Evolutionary conservation across 2,329 filamentous ascomycete genomes (phyloP).

Genomic region (Rutstroemia sp.): DNA sequence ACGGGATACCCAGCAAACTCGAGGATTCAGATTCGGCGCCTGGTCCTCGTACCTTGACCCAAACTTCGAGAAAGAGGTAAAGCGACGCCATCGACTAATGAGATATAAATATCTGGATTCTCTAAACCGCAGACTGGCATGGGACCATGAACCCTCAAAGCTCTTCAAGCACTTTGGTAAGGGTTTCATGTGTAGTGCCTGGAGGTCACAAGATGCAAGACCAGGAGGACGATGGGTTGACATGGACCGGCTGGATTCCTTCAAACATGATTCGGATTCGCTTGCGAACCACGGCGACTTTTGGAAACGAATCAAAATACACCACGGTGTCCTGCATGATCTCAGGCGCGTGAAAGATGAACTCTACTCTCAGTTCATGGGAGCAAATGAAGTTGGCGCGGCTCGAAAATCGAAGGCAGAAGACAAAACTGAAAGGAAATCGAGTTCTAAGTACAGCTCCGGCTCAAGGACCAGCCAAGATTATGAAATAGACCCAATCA

Average conservation of each 20-base stretch:
- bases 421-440: not conserved
- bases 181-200: conserved; percentile 36
- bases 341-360: not conserved
- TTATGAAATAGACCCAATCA: conserved; percentile 50
- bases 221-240: conserved; percentile 31
- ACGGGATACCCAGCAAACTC: conserved; percentile 32
- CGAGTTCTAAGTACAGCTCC: not conserved
- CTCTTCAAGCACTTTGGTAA: conserved; percentile 28
- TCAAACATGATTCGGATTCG: conserved; percentile 6
- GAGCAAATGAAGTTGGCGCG: not conserved
- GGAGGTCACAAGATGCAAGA: conserved; percentile 27
- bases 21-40: conserved; percentile 40
- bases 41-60: conserved; percentile 39
- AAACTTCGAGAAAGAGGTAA: conserved; percentile 36
- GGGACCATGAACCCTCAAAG: conserved; percentile 38
- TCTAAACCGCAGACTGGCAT: conserved; percentile 37
- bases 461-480: conserved; percentile 16
- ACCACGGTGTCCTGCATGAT: not conserved
- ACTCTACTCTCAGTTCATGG: not conserved
- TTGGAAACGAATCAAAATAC: conserved; percentile 17
- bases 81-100: conserved; percentile 36
- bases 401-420: not conserved
- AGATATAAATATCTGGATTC: conserved; percentile 41
- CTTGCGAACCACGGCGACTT: conserved; percentile 12
- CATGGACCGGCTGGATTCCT: conserved; percentile 24